Conservation (phyloP, 345 rosid genomes). For the Lepidium didymum region DNA sequence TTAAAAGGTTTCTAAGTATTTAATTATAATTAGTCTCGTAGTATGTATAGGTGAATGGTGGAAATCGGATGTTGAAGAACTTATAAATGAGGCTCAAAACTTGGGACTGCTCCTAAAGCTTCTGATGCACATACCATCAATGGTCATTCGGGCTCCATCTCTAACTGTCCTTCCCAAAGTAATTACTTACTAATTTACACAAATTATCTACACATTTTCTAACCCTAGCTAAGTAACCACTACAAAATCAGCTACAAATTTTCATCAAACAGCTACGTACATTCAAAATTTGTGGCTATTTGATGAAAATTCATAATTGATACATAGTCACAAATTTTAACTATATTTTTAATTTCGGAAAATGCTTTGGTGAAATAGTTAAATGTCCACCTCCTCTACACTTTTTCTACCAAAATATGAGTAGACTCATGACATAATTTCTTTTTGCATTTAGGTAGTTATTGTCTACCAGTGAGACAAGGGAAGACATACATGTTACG, state of each 20-base stretch:
- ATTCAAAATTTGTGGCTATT: too few species aligned
- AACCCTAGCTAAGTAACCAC: too few species aligned
- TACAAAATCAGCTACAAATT: too few species aligned
- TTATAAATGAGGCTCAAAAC: conserved; percentile 57
- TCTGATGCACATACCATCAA: conserved; percentile 95
- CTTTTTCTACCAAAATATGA: too few species aligned
- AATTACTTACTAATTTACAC: conserved; percentile 1
- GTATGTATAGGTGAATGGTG: conserved; percentile 74
- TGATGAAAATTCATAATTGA: too few species aligned
- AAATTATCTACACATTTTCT: too few species aligned
- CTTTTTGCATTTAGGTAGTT: not conserved
- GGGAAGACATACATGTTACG: conserved; percentile 73
- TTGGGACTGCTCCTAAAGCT: conserved; percentile 64
- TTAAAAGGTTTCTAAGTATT: not conserved
- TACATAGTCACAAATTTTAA: too few species aligned
- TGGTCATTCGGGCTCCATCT: conserved; percentile 57
- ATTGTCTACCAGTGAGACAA: conserved; percentile 36
- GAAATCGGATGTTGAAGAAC: conserved; percentile 87
- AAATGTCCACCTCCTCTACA: too few species aligned
- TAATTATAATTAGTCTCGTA: not conserved
- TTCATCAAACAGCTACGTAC: too few species aligned
- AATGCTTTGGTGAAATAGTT: too few species aligned
- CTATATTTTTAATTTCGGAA: too few species aligned
- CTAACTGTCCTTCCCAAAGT: conserved; percentile 51
- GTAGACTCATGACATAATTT: not conserved